Evolutionary conservation across 495 filamentous ascomycete species (phyloP).

Genomic region (Penicillium cinerascens): DNA sequence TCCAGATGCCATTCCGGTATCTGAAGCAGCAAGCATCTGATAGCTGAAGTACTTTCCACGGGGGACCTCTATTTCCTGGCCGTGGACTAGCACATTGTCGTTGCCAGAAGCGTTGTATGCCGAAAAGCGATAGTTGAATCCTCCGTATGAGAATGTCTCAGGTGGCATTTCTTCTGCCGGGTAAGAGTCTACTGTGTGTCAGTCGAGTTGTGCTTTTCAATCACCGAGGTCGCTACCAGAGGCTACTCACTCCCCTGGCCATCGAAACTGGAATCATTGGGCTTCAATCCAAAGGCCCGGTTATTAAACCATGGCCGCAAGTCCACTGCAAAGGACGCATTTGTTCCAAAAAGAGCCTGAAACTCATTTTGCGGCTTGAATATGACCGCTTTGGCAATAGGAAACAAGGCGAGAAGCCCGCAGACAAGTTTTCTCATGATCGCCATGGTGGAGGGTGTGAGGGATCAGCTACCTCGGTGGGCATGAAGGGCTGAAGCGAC

Average conservation of each 20-base stretch:
- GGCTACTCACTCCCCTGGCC: slow-evolving; percentile 22
- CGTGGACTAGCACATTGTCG: slow-evolving; percentile 44
- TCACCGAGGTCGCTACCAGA: neutral
- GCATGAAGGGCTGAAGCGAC: neutral
- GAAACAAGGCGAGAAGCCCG: neutral
- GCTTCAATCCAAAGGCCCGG: slow-evolving; percentile 39
- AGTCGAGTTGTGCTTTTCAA: neutral
- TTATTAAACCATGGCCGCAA: slow-evolving; percentile 40
- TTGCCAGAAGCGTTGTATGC: slow-evolving; percentile 38
- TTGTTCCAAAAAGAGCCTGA: slow-evolving; percentile 1
- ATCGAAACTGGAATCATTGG: slow-evolving; percentile 43
- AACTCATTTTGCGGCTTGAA: slow-evolving; percentile 28
- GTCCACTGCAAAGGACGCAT: slow-evolving; percentile 23
- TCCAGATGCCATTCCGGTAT: slow-evolving; percentile 40
- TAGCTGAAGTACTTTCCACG: slow-evolving; percentile 38
- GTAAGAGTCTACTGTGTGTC: slow-evolving; percentile 33
- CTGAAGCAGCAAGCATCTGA: slow-evolving; percentile 46
- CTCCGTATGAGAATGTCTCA: slow-evolving; percentile 37
- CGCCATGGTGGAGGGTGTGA: neutral
- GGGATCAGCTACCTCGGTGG: too few relatives aligned
- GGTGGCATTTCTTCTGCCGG: slow-evolving; percentile 39
- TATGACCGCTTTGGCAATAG: slow-evolving; percentile 3
- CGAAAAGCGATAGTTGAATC: slow-evolving; percentile 45
- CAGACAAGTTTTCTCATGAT: neutral
- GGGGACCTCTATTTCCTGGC: slow-evolving; percentile 40